Evolutionary conservation across 2,329 filamentous ascomycete genomes (phyloP).

Genomic region (Botryotinia globosa): DNA sequence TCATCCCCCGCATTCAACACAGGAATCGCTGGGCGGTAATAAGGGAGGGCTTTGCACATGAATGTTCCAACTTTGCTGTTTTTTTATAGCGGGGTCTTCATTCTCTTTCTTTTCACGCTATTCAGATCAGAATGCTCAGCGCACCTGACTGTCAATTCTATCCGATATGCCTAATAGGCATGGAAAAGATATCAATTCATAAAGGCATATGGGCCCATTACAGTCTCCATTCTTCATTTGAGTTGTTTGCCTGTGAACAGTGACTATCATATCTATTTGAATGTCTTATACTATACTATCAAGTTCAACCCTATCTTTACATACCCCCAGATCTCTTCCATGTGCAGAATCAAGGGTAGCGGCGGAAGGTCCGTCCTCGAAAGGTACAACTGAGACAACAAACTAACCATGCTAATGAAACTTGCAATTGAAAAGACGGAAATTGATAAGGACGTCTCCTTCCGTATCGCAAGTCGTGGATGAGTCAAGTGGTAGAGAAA

Average conservation of each 20-base stretch:
- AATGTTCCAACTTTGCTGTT: conserved; percentile 15
- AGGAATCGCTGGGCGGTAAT: conserved; percentile 29
- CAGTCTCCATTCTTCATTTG: background rate
- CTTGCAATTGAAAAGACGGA: conserved; percentile 73
- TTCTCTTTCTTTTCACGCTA: conserved; percentile 17
- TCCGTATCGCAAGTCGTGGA: conserved; percentile 74
- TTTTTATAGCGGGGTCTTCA: conserved; percentile 4
- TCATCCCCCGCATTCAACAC: conserved; percentile 39
- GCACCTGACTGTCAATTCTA: conserved; percentile 10
- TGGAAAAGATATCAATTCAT: conserved; percentile 2
- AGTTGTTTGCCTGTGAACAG: background rate
- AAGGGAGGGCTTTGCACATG: conserved; percentile 7
- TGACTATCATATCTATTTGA: background rate
- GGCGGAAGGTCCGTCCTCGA: conserved; percentile 36
- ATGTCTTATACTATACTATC: conserved; percentile 16
- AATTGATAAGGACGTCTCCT: conserved; percentile 74
- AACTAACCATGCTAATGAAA: conserved; percentile 70
- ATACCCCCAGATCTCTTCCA: conserved; percentile 30
- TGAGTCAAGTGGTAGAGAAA: conserved; percentile 74
- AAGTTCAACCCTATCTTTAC: conserved; percentile 25
- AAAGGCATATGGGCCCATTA: background rate
- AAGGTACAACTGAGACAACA: conserved; percentile 63
- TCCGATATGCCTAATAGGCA: background rate
- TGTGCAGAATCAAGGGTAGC: conserved; percentile 34
- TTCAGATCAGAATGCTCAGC: conserved; percentile 6